These are phyloP conservation scores for Saccharomycopsis sp. DNA, from an alignment of 805 yeast species.

Conservation along the genomic window DNA sequence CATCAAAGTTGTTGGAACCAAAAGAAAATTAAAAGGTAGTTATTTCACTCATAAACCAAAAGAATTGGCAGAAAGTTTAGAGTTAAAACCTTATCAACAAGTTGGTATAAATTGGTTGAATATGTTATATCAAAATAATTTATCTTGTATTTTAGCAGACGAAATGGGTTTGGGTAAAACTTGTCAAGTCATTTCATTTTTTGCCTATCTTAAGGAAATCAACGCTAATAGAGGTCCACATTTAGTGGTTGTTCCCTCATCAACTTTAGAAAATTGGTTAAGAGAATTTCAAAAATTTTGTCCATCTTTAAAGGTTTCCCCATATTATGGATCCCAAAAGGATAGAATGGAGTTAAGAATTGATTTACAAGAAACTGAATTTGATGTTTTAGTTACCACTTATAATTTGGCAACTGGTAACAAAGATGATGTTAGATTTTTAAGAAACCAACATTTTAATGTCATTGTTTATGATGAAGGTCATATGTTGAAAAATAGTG, in stretches of 20 bases:
- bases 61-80: constrained; percentile 49
- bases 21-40: constrained; percentile 20
- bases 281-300: constrained; percentile 88
- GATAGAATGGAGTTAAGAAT: constrained; percentile 82
- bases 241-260: constrained; percentile 89
- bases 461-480: constrained; percentile 96
- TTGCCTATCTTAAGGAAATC: constrained; percentile 72
- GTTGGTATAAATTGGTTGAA: constrained; percentile 96
- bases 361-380: constrained; percentile 44
- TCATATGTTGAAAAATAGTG: constrained; percentile 87
- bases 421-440: constrained; percentile 69
- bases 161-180: constrained; percentile 99
- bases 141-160: constrained; percentile 93
- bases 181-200: constrained; percentile 87
- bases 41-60: constrained; percentile 67
- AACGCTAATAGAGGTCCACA: constrained; percentile 67
- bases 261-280: constrained; percentile 95
- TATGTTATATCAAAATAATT: constrained; percentile 60
- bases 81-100: constrained; percentile 82
- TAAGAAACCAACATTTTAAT: constrained; percentile 67
- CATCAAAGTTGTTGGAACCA: constrained; percentile 19
- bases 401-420: constrained; percentile 86
- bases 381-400: constrained; percentile 90
- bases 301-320: constrained; percentile 72
- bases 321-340: constrained; percentile 81